These are phyloP conservation scores for Vitis riparia DNA, from an alignment of 164 flowering plant species.

Conservation along the genomic window DNA sequence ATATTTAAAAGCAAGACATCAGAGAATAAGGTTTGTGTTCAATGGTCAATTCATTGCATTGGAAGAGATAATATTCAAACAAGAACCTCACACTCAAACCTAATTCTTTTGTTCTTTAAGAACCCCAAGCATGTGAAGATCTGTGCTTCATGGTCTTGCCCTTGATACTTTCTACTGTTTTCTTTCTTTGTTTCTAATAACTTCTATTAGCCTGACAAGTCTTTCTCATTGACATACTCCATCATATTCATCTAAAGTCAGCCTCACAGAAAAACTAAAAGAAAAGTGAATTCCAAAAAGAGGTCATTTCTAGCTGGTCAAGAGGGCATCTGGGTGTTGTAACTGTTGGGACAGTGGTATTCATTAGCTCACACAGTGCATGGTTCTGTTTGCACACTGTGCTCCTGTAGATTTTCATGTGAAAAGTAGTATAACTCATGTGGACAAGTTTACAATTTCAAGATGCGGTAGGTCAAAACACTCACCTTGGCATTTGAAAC, in stretches of 20 bases:
- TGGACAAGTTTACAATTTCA: constrained; percentile 6
- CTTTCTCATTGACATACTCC: background rate
- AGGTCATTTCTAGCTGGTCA: background rate
- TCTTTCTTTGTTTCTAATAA: background rate
- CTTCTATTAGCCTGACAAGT: background rate
- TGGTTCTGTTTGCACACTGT: constrained; percentile 7
- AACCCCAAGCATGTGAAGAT: background rate
- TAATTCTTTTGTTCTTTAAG: background rate
- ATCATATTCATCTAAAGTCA: constrained; percentile 2
- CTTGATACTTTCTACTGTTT: background rate
- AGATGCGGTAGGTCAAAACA: constrained; percentile 9
- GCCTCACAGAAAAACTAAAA: constrained; percentile 1
- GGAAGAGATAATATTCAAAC: background rate
- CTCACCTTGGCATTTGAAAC: constrained; percentile 9
- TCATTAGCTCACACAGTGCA: constrained; percentile 12
- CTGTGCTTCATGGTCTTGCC: background rate
- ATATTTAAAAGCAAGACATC: background rate
- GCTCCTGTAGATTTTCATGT: background rate
- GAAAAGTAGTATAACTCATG: constrained; percentile 2
- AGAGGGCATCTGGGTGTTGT: constrained; percentile 15
- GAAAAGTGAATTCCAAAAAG: constrained; percentile 8
- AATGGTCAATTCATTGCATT: too few species aligned
- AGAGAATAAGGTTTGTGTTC: background rate
- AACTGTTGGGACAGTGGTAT: background rate
- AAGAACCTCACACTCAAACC: background rate